Evolutionary conservation across 306 rosid genomes (phyloP).

Genomic region (Inga leiocalycina): DNA sequence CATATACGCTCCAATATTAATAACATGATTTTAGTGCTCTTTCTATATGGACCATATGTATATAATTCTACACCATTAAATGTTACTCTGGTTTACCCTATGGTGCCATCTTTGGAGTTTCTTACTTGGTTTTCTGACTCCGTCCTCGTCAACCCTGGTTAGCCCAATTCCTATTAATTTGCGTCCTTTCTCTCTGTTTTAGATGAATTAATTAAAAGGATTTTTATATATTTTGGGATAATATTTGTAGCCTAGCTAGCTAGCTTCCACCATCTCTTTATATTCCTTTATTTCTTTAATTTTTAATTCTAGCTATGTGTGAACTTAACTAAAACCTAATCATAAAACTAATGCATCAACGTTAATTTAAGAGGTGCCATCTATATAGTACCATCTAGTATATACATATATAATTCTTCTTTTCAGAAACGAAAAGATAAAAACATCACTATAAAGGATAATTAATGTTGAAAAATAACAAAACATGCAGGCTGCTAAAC

Average conservation of each 20-base stretch:
- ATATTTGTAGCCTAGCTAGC: not conserved
- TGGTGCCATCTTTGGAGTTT: slow-evolving; percentile 2
- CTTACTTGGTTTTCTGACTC: slow-evolving; percentile 3
- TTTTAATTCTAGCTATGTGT: not conserved
- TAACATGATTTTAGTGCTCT: not conserved
- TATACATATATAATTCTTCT: not conserved
- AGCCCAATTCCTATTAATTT: not conserved
- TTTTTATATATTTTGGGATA: not conserved
- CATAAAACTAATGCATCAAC: not conserved
- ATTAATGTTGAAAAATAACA: not conserved
- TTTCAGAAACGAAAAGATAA: not conserved
- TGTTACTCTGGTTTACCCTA: not conserved
- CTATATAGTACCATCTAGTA: not conserved
- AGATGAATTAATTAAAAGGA: not conserved
- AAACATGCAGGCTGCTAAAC: not conserved
- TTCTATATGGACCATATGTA: not conserved
- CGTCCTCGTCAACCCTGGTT: slow-evolving; percentile 7
- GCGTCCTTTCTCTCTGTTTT: not conserved
- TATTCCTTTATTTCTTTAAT: not conserved
- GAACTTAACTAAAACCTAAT: not conserved
- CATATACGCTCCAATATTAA: not conserved
- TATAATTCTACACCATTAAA: not conserved
- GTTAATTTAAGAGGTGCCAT: not conserved
- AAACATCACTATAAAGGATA: not conserved
- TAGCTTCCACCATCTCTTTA: not conserved